Conservation (phyloP, 106 monocot species). For the Phalaenopsis equestris region DNA sequence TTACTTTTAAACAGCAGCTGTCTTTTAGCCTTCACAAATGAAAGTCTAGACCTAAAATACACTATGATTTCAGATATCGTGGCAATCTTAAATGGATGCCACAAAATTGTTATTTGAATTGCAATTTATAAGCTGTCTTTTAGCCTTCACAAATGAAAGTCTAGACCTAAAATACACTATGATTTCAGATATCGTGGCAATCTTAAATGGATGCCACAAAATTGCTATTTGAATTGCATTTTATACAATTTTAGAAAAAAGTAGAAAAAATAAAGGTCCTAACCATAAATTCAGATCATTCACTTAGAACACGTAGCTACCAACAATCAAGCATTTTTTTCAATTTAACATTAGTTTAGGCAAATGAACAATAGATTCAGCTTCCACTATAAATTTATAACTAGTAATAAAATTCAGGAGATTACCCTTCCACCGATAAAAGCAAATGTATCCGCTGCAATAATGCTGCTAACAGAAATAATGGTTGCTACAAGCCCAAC, state of each 20-base stretch:
- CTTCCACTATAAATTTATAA: neutral
- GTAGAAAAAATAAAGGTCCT: neutral
- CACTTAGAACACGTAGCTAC: neutral
- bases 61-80: neutral
- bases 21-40: no score
- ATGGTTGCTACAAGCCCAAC: constrained; percentile 89
- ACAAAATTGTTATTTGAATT: neutral
- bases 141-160: no score
- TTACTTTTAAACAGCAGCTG: no score
- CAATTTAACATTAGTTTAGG: neutral
- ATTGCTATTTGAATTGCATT: neutral
- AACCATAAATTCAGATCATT: neutral
- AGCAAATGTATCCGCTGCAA: constrained; percentile 94
- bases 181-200: neutral
- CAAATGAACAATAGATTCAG: neutral
- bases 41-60: neutral
- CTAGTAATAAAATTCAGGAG: constrained; percentile 10
- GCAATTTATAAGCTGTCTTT: neutral
- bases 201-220: neutral
- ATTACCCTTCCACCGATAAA: constrained; percentile 92
- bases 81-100: neutral
- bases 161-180: neutral
- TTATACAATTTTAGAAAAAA: neutral
- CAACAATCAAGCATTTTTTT: neutral
- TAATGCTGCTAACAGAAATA: constrained; percentile 79